These are phyloP conservation scores for Saccharomycopsis sp. DNA, from an alignment of 805 yeast genomes.

Conservation along the genomic window DNA sequence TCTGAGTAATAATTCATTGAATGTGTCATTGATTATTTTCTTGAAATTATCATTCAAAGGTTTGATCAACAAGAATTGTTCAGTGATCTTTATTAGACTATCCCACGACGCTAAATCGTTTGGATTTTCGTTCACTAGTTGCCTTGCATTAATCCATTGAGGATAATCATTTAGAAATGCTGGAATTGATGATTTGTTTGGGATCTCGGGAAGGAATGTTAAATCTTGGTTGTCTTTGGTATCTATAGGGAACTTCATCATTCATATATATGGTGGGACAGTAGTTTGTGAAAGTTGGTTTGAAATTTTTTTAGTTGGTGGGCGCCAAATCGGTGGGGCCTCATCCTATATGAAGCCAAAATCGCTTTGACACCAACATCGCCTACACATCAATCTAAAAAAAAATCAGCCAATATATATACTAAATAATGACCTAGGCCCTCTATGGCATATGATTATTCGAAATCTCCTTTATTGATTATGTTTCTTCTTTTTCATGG, in stretches of 20 bases:
- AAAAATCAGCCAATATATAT: neutral
- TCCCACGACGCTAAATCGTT: constrained; percentile 17
- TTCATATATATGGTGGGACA: no score
- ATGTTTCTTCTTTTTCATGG: neutral
- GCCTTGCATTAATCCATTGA: constrained; percentile 24
- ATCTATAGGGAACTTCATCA: constrained; percentile 2
- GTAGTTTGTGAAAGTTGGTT: no score
- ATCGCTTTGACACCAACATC: no score
- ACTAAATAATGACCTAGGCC: neutral
- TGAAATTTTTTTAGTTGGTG: no score
- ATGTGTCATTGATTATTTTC: constrained; percentile 26
- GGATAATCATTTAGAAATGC: constrained; percentile 24
- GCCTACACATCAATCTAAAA: no score
- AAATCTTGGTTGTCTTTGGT: neutral
- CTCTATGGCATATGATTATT: constrained; percentile 13
- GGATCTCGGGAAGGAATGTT: neutral
- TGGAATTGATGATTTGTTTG: constrained; percentile 6
- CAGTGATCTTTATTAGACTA: constrained; percentile 10
- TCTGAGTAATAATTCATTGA: constrained; percentile 37
- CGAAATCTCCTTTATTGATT: constrained; percentile 1
- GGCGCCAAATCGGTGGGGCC: no score
- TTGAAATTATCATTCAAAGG: constrained; percentile 14
- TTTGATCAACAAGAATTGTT: constrained; percentile 4
- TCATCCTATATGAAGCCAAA: no score
- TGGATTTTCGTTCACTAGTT: constrained; percentile 17